These are phyloP conservation scores for Yarrowia sp. DNA, from an alignment of 805 yeast genomes.

Conservation along the genomic window DNA sequence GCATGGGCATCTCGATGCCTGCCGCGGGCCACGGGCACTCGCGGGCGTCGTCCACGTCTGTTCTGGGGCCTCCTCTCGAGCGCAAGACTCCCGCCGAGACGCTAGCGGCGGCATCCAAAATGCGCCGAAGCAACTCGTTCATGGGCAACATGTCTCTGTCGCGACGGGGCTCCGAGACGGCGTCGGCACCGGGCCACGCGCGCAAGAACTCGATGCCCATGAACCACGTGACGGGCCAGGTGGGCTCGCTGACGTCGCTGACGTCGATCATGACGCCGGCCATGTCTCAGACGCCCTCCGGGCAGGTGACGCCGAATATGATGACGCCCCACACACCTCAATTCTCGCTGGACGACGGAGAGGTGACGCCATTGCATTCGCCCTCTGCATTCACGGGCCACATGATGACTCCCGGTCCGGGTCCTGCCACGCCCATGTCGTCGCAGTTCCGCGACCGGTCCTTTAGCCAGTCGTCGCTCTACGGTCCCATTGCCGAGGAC, in stretches of 20 bases:
- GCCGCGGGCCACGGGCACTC: neutral
- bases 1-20: constrained; percentile 20
- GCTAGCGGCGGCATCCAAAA: constrained; percentile 22
- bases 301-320: constrained; percentile 13
- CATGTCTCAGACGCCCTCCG: constrained; percentile 7
- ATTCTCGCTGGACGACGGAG: constrained; percentile 23
- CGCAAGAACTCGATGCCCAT: constrained; percentile 21
- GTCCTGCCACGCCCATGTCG: constrained; percentile 17
- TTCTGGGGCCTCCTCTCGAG: constrained; percentile 22
- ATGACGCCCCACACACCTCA: constrained; percentile 23
- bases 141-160: constrained; percentile 16
- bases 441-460: constrained; percentile 22
- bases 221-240: constrained; percentile 24
- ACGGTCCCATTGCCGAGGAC: constrained; percentile 1
- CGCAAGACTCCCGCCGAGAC: constrained; percentile 24
- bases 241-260: constrained; percentile 15
- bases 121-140: constrained; percentile 24
- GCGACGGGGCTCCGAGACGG: constrained; percentile 25
- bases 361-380: constrained; percentile 19
- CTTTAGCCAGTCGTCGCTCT: constrained; percentile 12
- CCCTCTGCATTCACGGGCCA: constrained; percentile 18
- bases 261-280: constrained; percentile 22
- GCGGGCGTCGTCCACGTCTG: constrained; percentile 1
- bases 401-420: constrained; percentile 15
- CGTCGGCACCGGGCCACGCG: constrained; percentile 1